Conservation (phyloP, 75 land plant species). For the Cunninghamia lanceolata region DNA sequence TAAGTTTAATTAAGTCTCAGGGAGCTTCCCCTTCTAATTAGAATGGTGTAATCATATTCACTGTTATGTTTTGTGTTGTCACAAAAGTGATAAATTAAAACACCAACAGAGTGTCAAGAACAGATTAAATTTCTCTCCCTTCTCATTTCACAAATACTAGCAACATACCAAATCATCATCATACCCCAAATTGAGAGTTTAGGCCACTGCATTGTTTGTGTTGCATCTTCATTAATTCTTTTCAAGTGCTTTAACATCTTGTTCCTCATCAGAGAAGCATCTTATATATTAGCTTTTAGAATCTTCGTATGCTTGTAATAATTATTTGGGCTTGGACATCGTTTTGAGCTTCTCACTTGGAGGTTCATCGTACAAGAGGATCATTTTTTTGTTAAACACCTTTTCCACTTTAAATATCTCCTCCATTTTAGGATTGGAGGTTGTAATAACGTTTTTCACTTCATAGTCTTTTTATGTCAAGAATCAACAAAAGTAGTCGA, state of each 20-base stretch:
- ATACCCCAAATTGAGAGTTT: not conserved
- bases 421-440: slow-evolving; percentile 26
- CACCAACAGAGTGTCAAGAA: not conserved
- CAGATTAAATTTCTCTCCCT: not conserved
- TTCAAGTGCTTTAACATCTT: not conserved
- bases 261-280: not conserved
- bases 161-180: not conserved
- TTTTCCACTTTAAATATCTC: slow-evolving; percentile 41
- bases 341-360: not conserved
- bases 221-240: not conserved
- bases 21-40: too few relatives aligned
- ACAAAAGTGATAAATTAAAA: too few relatives aligned
- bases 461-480: slow-evolving; percentile 32
- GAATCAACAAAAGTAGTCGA: slow-evolving; percentile 46
- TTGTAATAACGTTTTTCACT: slow-evolving; percentile 41
- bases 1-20: too few relatives aligned
- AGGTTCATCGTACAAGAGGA: not conserved
- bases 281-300: not conserved
- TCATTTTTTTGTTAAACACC: slow-evolving; percentile 1
- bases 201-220: not conserved
- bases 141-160: not conserved
- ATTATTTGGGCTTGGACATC: too few relatives aligned
- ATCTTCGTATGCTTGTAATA: too few relatives aligned
- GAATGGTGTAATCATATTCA: too few relatives aligned
- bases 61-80: too few relatives aligned